Conservation (phyloP, 495 filamentous ascomycete species). For the Amniculicola lignicola region DNA sequence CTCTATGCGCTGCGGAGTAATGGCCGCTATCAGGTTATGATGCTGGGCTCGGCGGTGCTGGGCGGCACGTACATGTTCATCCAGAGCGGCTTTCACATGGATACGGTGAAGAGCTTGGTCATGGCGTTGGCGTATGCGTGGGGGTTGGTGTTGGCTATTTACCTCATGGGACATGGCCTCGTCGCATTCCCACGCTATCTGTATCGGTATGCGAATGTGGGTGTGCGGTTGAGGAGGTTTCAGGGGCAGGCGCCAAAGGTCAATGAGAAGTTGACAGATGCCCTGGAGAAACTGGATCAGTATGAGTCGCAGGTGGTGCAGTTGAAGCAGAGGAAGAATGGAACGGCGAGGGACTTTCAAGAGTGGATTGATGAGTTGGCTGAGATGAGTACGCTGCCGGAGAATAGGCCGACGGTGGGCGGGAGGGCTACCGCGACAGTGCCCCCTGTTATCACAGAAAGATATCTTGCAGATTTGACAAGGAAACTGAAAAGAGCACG, state of each 20-base stretch:
- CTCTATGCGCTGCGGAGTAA: conserved; percentile 82
- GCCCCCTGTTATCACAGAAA: conserved; percentile 85
- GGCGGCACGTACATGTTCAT: conserved; percentile 81
- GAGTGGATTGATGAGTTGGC: conserved; percentile 94
- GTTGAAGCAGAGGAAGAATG: conserved; percentile 75
- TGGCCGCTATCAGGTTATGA: conserved; percentile 79
- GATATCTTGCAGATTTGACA: conserved; percentile 87
- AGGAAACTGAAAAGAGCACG: conserved; percentile 73
- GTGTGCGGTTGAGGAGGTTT: conserved; percentile 65
- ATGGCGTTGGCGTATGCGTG: conserved; percentile 95
- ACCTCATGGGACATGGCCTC: conserved; percentile 94
- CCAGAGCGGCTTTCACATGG: conserved; percentile 66
- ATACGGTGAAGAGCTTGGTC: conserved; percentile 69
- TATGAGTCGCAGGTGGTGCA: conserved; percentile 75
- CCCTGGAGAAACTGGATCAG: conserved; percentile 73
- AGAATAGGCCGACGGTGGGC: conserved; percentile 36
- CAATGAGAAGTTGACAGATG: conserved; percentile 85
- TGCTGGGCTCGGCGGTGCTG: conserved; percentile 65
- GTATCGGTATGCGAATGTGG: conserved; percentile 70
- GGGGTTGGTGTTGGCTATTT: conserved; percentile 86
- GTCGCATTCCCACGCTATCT: conserved; percentile 84
- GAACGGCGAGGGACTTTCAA: conserved; percentile 73
- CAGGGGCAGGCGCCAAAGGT: conserved; percentile 75
- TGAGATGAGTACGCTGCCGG: conserved; percentile 58
- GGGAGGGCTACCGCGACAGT: conserved; percentile 48